A percentile compares a stretch with the other conserved stretches of the same genome.
Conservation (phyloP, 208 protist species). For the Leishmania turanica region DNA sequence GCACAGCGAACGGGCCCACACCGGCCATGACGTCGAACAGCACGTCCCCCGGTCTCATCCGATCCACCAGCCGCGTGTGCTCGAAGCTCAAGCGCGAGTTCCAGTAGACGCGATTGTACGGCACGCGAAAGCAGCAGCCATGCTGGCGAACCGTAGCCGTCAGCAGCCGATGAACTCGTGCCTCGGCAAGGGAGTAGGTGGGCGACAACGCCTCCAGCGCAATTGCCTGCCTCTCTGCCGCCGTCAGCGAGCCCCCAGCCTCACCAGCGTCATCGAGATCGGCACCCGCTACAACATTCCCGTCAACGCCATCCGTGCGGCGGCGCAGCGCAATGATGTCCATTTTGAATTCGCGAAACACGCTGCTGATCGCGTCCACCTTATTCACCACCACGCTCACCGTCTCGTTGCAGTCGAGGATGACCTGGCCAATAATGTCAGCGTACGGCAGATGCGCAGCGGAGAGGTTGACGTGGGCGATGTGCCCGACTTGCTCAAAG, state of each 20-base stretch:
- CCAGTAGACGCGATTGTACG: slow-evolving; percentile 98
- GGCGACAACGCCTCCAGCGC: slow-evolving; percentile 9
- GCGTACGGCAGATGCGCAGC: slow-evolving; percentile 91
- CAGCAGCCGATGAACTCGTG: slow-evolving; percentile 43
- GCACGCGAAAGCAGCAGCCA: slow-evolving; percentile 94
- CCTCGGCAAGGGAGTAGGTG: slow-evolving; percentile 17
- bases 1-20: slow-evolving; percentile 98
- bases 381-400: slow-evolving; percentile 98
- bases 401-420: slow-evolving; percentile 95
- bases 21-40: slow-evolving; percentile 97
- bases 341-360: slow-evolving; percentile 97
- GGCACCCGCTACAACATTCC: slow-evolving; percentile 6
- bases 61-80: slow-evolving; percentile 91
- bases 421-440: slow-evolving; percentile 93
- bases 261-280: not conserved
- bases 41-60: slow-evolving; percentile 70
- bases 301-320: not conserved
- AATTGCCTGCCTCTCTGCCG: slow-evolving; percentile 35
- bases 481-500: slow-evolving; percentile 95
- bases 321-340: slow-evolving; percentile 94
- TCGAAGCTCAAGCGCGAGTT: slow-evolving; percentile 96
- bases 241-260: not conserved
- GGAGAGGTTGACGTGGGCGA: slow-evolving; percentile 98
- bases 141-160: slow-evolving; percentile 91
- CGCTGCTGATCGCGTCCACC: slow-evolving; percentile 93